Evolutionary conservation across 495 filamentous ascomycete genomes (phyloP).

Genomic region (Neurospora sp.): DNA sequence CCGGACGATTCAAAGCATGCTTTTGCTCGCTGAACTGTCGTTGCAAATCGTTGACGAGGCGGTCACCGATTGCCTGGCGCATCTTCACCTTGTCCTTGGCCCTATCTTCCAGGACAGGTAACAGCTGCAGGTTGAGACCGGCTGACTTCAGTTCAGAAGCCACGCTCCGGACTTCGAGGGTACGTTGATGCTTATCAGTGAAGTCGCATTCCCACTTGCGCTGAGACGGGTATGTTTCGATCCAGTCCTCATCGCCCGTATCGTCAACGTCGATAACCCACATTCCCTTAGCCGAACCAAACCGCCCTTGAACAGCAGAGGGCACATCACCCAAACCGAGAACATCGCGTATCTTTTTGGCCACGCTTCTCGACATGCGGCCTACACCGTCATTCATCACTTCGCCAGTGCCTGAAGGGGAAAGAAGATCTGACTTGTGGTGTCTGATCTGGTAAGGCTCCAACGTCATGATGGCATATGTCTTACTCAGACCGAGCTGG

Average conservation of each 20-base stretch:
- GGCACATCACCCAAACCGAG: conserved; percentile 55
- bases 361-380: conserved; percentile 55
- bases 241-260: conserved; percentile 45
- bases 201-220: conserved; percentile 62
- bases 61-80: conserved; percentile 43
- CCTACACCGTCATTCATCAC: conserved; percentile 83
- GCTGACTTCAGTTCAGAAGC: conserved; percentile 53
- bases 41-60: conserved; percentile 50
- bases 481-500: conserved; percentile 36
- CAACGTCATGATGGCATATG: conserved; percentile 25
- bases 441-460: conserved; percentile 27
- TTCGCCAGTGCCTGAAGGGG: conserved; percentile 15
- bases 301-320: conserved; percentile 67
- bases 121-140: conserved; percentile 64
- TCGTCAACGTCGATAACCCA: conserved; percentile 64
- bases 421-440: conserved; percentile 22
- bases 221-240: conserved; percentile 71
- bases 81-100: conserved; percentile 42
- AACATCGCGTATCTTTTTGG: conserved; percentile 45
- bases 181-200: conserved; percentile 39
- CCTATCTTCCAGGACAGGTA: conserved; percentile 64
- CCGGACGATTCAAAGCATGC: conserved; percentile 39
- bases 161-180: conserved; percentile 62
- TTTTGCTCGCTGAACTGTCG: conserved; percentile 51
- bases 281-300: conserved; percentile 79